Conservation (phyloP, 1,139 yeast genomes). For the Yamadazyma siamensis region DNA sequence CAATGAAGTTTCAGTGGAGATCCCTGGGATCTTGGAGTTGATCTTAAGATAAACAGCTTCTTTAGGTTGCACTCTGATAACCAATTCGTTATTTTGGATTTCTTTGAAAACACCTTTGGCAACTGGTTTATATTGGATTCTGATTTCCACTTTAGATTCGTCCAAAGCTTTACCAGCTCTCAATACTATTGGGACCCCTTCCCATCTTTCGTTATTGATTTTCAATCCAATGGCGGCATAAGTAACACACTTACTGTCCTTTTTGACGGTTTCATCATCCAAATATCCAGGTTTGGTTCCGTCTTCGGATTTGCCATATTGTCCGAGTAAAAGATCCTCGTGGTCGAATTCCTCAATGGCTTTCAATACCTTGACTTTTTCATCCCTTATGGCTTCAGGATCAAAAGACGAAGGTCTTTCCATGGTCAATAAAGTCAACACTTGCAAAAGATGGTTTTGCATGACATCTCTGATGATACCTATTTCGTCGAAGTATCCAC, state of each 20-base stretch:
- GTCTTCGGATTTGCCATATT: slow-evolving; percentile 78
- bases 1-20: slow-evolving; percentile 73
- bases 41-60: slow-evolving; percentile 92
- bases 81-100: slow-evolving; percentile 89
- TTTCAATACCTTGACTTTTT: slow-evolving; percentile 87
- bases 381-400: slow-evolving; percentile 94
- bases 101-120: slow-evolving; percentile 78
- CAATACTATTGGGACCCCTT: slow-evolving; percentile 92
- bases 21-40: slow-evolving; percentile 91
- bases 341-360: slow-evolving; percentile 68
- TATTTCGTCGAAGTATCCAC: slow-evolving; percentile 92
- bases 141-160: slow-evolving; percentile 89
- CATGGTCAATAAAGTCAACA: slow-evolving; percentile 87
- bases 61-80: slow-evolving; percentile 88
- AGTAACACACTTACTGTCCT: slow-evolving; percentile 82
- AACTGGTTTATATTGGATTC: slow-evolving; percentile 87
- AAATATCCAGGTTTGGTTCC: slow-evolving; percentile 86
- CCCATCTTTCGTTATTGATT: slow-evolving; percentile 94
- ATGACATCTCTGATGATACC: slow-evolving; percentile 97
- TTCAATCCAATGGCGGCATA: slow-evolving; percentile 81
- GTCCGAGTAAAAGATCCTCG: slow-evolving; percentile 77
- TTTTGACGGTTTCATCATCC: slow-evolving; percentile 89
- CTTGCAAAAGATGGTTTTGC: slow-evolving; percentile 96
- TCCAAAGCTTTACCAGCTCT: slow-evolving; percentile 97
- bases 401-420: slow-evolving; percentile 89